These are phyloP conservation scores for Triticum dicoccoides DNA, from an alignment of 176 grass and related monocot genomes.

Conservation along the genomic window DNA sequence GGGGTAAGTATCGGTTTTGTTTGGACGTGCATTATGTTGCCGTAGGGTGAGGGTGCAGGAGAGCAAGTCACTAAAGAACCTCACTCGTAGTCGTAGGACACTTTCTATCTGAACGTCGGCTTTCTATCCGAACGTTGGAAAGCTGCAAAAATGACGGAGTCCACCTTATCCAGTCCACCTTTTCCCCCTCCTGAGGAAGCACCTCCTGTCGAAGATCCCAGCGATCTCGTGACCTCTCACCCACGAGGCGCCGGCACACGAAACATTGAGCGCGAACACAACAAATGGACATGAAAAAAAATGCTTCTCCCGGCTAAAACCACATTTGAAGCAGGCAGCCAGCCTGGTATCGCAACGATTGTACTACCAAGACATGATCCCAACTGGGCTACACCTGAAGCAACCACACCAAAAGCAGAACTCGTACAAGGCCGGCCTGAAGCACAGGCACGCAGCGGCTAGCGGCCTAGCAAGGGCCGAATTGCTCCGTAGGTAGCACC, in stretches of 20 bases:
- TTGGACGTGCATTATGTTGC: background rate
- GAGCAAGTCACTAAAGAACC: background rate
- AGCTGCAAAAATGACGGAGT: background rate
- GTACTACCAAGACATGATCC: too few species aligned
- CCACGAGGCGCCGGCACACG: background rate
- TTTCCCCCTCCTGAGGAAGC: background rate
- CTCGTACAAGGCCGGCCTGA: background rate
- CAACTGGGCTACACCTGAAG: background rate
- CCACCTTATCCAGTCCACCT: background rate
- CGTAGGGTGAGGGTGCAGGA: background rate
- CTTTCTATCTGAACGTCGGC: background rate
- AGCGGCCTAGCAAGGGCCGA: background rate
- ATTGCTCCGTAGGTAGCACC: background rate
- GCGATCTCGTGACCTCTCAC: background rate
- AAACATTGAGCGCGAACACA: background rate
- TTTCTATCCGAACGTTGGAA: slow-evolving; percentile 9
- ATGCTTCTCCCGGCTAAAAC: background rate
- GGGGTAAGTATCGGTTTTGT: background rate
- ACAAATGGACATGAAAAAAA: background rate
- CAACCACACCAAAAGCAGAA: background rate
- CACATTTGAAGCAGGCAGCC: background rate
- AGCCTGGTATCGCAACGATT: too few species aligned
- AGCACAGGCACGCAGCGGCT: background rate
- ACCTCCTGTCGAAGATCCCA: background rate
- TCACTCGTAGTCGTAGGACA: background rate